phyloP scores from a whole-genome alignment of 352 stramenopile genomes.

The Phytophthora pseudosyringae region DNA sequence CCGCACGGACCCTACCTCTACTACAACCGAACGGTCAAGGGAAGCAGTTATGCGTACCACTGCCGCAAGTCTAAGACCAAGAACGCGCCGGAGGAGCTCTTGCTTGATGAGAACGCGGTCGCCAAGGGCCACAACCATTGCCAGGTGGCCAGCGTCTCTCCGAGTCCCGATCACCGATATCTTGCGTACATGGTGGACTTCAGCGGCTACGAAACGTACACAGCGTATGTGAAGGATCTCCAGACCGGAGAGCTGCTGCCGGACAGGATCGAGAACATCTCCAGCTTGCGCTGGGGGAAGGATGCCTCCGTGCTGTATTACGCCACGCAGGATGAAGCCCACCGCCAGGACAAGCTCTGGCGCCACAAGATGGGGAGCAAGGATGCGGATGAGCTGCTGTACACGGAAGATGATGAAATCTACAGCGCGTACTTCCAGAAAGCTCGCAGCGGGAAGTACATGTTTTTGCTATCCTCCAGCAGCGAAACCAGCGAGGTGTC shows the following conservation, averaged over 20 bases:
- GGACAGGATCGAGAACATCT: constrained; percentile 87
- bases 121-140: constrained; percentile 88
- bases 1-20: constrained; percentile 85
- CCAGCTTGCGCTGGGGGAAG: constrained; percentile 91
- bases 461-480: constrained; percentile 90
- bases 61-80: constrained; percentile 80
- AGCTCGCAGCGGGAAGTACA: constrained; percentile 91
- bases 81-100: constrained; percentile 83
- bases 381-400: constrained; percentile 89
- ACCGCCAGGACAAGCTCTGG: constrained; percentile 95
- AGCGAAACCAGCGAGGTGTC: constrained; percentile 93
- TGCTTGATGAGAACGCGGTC: constrained; percentile 95
- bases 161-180: constrained; percentile 91
- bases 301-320: constrained; percentile 95
- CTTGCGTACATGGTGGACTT: constrained; percentile 96
- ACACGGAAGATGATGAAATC: constrained; percentile 95
- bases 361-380: constrained; percentile 84
- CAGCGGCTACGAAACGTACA: constrained; percentile 95
- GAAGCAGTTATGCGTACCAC: constrained; percentile 81
- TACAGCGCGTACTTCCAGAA: constrained; percentile 94
- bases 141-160: constrained; percentile 74
- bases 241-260: constrained; percentile 65
- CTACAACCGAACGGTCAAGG: constrained; percentile 91
- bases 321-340: constrained; percentile 89
- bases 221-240: constrained; percentile 90